These are phyloP conservation scores for Sextonia rubra DNA, from an alignment of 164 flowering plant genomes.

Conservation along the genomic window DNA sequence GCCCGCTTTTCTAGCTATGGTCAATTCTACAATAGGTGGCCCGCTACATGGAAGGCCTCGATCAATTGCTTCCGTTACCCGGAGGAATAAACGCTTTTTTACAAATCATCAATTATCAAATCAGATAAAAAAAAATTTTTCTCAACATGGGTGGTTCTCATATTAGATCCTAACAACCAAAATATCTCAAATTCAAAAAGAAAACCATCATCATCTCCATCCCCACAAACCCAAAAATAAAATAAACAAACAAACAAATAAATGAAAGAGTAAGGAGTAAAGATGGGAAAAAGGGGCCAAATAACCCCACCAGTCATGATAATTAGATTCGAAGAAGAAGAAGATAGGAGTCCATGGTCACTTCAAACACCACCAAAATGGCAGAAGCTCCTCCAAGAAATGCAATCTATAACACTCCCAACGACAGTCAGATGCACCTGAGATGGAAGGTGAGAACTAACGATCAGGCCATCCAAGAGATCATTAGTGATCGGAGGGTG, in stretches of 20 bases:
- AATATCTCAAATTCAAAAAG: not conserved
- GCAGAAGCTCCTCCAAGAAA: conserved; percentile 29
- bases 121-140: not conserved
- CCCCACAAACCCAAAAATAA: no score
- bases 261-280: not conserved
- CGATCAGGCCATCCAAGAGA: not conserved
- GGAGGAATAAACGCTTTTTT: no score
- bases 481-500: conserved; percentile 1
- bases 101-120: no score
- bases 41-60: no score
- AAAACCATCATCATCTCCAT: not conserved
- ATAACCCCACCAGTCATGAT: not conserved
- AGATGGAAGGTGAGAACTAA: conserved; percentile 3
- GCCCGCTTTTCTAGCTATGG: no score
- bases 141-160: not conserved
- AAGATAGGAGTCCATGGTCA: not conserved
- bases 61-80: no score
- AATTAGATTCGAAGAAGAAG: not conserved
- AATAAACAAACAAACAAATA: no score
- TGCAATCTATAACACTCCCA: conserved; percentile 1
- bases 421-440: not conserved
- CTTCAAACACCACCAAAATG: conserved; percentile 15
- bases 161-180: not conserved
- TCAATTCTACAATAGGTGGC: no score
- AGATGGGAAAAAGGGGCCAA: not conserved